Percentiles rank a stretch among this genome's conserved stretches.
Conservation (phyloP, 2,329 filamentous ascomycete species). For the Thielaviopsis euricoi region DNA sequence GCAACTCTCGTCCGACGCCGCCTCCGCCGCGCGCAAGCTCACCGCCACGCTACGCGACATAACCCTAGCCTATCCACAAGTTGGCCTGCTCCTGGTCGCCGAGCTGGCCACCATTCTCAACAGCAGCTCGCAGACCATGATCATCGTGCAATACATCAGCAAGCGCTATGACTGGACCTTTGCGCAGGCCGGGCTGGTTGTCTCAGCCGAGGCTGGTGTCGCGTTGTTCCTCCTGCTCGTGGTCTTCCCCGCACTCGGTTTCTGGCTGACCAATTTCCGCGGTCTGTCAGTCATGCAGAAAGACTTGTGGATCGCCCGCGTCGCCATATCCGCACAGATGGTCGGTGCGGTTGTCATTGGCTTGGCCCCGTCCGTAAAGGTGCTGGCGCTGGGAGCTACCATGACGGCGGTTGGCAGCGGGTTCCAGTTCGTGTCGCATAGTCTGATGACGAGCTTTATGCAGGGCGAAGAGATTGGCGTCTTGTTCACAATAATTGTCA, state of each 20-base stretch:
- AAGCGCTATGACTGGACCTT: conserved; percentile 14
- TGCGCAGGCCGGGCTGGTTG: neutral
- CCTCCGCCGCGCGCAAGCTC: neutral
- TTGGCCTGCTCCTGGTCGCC: neutral
- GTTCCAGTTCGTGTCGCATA: conserved; percentile 4
- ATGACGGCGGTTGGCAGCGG: conserved; percentile 3
- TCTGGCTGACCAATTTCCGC: neutral
- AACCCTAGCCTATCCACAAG: neutral
- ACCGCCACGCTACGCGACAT: neutral
- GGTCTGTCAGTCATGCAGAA: neutral
- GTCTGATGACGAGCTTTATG: conserved; percentile 11
- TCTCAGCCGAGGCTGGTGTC: neutral
- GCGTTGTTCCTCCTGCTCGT: neutral
- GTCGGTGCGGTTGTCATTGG: neutral
- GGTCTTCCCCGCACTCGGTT: neutral
- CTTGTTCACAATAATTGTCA: conserved; percentile 9
- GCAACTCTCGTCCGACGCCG: neutral
- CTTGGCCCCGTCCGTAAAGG: neutral
- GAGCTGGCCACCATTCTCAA: neutral
- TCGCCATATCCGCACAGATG: conserved; percentile 7
- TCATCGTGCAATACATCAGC: conserved; percentile 16
- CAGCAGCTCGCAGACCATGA: conserved; percentile 1
- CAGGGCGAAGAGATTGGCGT: conserved; percentile 7
- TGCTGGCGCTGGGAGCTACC: neutral
- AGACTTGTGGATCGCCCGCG: conserved; percentile 8